Percentiles rank a stretch among this genome's conserved stretches.
phyloP scores from a whole-genome alignment of 192 early-diverging fungal species.

The Blastocladiella britannica region DNA sequence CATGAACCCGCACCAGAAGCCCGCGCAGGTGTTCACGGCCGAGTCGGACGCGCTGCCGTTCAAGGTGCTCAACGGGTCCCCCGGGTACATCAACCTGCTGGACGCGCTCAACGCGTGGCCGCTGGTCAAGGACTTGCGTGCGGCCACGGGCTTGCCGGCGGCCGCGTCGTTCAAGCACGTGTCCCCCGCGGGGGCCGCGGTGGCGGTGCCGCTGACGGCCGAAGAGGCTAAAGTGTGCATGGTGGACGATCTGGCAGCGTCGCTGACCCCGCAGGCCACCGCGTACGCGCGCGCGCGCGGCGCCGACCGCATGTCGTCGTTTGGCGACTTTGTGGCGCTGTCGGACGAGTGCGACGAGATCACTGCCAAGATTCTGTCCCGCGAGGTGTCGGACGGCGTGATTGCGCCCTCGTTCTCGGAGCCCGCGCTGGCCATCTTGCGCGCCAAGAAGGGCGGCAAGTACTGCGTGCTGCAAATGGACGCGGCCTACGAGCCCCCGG shows the following conservation, averaged over 20 bases:
- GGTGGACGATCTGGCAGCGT: slow-evolving; percentile 60
- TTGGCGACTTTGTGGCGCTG: slow-evolving; percentile 96
- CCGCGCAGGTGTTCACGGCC: slow-evolving; percentile 76
- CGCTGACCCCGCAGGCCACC: slow-evolving; percentile 61
- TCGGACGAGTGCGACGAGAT: slow-evolving; percentile 69
- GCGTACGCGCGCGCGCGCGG: slow-evolving; percentile 97
- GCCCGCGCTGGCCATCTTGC: slow-evolving; percentile 72
- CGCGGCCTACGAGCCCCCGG: slow-evolving; percentile 63
- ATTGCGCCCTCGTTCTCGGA: slow-evolving; percentile 78
- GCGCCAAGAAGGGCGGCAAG: slow-evolving; percentile 93
- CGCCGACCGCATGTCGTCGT: slow-evolving; percentile 96
- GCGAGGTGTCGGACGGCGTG: slow-evolving; percentile 93
- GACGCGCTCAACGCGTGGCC: slow-evolving; percentile 96
- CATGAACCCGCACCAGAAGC: slow-evolving; percentile 96
- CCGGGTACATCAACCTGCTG: slow-evolving; percentile 95
- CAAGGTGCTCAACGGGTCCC: slow-evolving; percentile 73
- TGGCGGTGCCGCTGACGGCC: slow-evolving; percentile 56
- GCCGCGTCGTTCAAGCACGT: slow-evolving; percentile 99
- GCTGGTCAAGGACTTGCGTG: slow-evolving; percentile 84
- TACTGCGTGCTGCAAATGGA: slow-evolving; percentile 92
- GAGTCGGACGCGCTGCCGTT: slow-evolving; percentile 58
- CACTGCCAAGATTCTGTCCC: slow-evolving; percentile 85
- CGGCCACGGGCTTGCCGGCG: slow-evolving; percentile 68
- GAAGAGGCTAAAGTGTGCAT: slow-evolving; percentile 75
- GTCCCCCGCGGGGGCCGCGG: slow-evolving; percentile 90